These are phyloP conservation scores for Plasmodium inui DNA, from an alignment of 169 alveolate species.

Conservation along the genomic window DNA sequence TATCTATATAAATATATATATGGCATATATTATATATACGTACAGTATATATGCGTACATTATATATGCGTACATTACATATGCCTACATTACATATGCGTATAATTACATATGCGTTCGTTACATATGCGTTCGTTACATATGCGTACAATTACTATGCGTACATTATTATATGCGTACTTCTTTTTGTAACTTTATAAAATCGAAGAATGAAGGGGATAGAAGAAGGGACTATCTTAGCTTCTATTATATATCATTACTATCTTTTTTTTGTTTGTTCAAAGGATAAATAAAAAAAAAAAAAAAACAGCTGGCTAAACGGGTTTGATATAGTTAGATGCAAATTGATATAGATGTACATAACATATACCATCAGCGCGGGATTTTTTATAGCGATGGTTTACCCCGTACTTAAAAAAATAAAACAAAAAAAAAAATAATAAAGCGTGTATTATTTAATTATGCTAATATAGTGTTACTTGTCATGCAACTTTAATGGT, in stretches of 20 bases:
- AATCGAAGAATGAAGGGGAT: neutral
- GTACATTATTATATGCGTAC: neutral
- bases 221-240: neutral
- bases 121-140: too few species aligned
- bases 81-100: too few species aligned
- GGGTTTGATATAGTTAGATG: neutral
- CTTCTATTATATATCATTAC: neutral
- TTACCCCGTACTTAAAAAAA: neutral
- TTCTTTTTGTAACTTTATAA: neutral
- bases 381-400: neutral
- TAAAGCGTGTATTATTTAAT: neutral
- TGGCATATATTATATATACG: too few species aligned
- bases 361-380: neutral
- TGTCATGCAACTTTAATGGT: neutral
- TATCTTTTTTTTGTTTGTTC: too few species aligned
- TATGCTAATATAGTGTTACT: neutral
- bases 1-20: too few species aligned
- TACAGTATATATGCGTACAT: too few species aligned
- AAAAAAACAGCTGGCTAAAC: neutral
- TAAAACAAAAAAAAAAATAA: too few species aligned
- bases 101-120: too few species aligned
- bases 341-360: neutral
- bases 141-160: too few species aligned
- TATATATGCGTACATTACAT: too few species aligned
- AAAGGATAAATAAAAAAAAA: neutral